phyloP scores from a whole-genome alignment of 805 yeast species.

The Cyberlindnera xylosilytica region DNA sequence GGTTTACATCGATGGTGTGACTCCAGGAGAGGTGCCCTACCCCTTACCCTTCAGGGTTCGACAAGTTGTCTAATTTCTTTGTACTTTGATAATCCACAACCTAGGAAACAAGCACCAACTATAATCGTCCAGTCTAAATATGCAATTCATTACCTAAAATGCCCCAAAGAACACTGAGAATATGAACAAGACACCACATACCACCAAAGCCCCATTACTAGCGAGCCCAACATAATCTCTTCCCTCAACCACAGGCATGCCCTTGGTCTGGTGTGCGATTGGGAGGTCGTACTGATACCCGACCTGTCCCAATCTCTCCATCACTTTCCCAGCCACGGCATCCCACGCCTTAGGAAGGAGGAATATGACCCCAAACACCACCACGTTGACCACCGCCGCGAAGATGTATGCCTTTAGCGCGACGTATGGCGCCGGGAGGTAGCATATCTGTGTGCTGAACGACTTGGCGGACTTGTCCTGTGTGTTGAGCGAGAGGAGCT shows the following conservation, averaged over 20 bases:
- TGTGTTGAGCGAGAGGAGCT: constrained; percentile 63
- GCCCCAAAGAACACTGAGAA: constrained; percentile 23
- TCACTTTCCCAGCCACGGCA: constrained; percentile 6
- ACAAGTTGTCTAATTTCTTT: too few species aligned
- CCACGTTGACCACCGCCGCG: constrained; percentile 21
- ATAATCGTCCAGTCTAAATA: too few species aligned
- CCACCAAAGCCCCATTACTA: constrained; percentile 8
- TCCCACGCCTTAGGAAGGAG: constrained; percentile 30
- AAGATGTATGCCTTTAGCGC: constrained; percentile 37
- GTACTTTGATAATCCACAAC: too few species aligned
- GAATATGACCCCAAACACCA: constrained; percentile 24
- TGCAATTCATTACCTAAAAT: constrained; percentile 7
- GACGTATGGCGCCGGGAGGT: constrained; percentile 52
- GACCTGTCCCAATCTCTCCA: background rate
- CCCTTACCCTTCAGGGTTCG: too few species aligned
- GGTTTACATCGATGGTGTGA: too few species aligned
- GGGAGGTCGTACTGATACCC: constrained; percentile 17
- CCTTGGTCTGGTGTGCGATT: constrained; percentile 17
- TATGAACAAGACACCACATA: constrained; percentile 15
- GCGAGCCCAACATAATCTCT: constrained; percentile 16
- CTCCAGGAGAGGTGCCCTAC: too few species aligned
- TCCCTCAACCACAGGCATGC: background rate
- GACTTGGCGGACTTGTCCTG: constrained; percentile 21
- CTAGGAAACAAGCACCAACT: too few species aligned
- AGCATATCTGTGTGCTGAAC: constrained; percentile 48